Evolutionary conservation across 2,329 filamentous ascomycete species (phyloP), one percentile per base, ranked within the genome.

Genomic region (Neopestalotiopsis sp.): DNA sequence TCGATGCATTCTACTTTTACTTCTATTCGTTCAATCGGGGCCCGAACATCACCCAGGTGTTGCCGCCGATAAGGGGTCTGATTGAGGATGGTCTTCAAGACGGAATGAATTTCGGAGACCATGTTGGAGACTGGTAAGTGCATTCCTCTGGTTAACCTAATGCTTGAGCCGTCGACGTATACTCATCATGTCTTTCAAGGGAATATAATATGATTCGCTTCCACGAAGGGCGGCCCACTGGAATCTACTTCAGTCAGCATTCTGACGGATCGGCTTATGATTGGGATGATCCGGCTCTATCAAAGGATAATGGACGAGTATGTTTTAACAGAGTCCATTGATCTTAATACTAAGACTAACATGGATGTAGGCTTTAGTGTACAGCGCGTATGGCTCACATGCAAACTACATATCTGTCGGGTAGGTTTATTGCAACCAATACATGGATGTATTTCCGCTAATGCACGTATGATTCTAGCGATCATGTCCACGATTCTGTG

Each of bases 41-140:
- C 40, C 32, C 62, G 10, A 65, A 65, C 9, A 34, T 65, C 42
- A 49, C 62, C 40, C 62, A 65, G 62, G 62, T 65, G n/a, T 30
- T 65, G 13, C 4, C 38, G 13, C 62, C 62, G 10, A 14, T 65
- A 7, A 65, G 53, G 10, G 20, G 38, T 30, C 38, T 65, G 20
- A 53, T 65, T 12, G 38, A 49, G 7, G 40, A 28, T 13, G n/a
- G 45, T 53, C 45, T 53, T 5, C 40, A 53, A 14, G 38, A n/a
- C 12, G 59, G 59, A 3, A 30, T 49, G 62, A 7, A 65, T 53
- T 65, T 65, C 28, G 62, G 38, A 17, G n/a, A 65, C 17, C 62
- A 65, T 20, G 62, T 65, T 49, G 62, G 62, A 13, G 62, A 65
- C 62, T 65, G 62, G 62, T 65, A 53, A 65, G 62, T 53, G 28